Base-by-base conservation (phyloP, 352 stramenopile species). In the Phytopythium sindhum region DNA sequence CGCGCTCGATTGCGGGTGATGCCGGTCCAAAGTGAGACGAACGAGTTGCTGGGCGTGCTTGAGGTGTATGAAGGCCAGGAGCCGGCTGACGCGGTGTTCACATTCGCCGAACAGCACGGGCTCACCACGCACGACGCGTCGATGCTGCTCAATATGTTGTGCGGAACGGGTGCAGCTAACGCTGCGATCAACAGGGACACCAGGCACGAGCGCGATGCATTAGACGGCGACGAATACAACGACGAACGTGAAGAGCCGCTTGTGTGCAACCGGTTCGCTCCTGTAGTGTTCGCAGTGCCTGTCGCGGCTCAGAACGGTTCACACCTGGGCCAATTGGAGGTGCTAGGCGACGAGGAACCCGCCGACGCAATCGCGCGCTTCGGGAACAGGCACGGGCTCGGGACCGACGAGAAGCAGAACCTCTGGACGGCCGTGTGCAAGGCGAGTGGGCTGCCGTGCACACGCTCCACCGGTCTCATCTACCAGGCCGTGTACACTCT, bases 361-460 rank as follows among this genome's bases (percentile, higher is more conserved):
- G 84, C 85, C 0, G 85, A 94, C 53, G 80, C 85, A 12, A 78
- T 92, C 57, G 80, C 83, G 6, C 76, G 80, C 8, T 94, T 94
- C 57, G 85, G 85, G 1, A 89, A 88, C 60, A 83, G 86, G 44
- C 71, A 92, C 66, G 80, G 81, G 19, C 70, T 94, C 28, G 55
- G 65, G 17, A 55, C 54, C 8, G 67, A 86, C 35, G 78, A 91
- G 56, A 91, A 94, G 64, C 67, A 73, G 1, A 88, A 67, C 50
- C 70, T 94, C 2, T 71, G 80, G 41, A 41, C 41, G 0, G 78
- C 74, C 1, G 77, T 94, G 12, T 94, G 85, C 37, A 42, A 89
- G 17, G 74, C 66, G 33, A 81, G 74, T 57, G 72, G 73, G 1
- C 63, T 91, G 2, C 54, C 74, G 11, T 94, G 85, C 48, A 85